Evolutionary conservation across 176 grass and related monocot genomes (phyloP), one percentile per base, ranked within the genome.

Genomic region (Themeda triandra): DNA sequence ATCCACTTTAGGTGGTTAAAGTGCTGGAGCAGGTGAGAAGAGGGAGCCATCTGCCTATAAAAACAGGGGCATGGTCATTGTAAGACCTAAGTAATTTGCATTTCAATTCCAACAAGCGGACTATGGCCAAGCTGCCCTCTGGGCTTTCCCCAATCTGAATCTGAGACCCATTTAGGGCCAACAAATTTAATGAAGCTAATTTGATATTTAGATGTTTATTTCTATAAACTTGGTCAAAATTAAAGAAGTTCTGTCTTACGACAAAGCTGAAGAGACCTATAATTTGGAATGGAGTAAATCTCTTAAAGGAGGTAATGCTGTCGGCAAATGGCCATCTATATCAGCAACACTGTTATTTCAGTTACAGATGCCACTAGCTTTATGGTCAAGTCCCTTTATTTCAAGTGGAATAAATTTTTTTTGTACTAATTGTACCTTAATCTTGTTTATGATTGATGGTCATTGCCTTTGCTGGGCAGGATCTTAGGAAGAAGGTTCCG

Each of bases 401-500:
- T 54, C 27, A 45, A 68, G 30, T 76, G 56, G 6, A 23, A 12
- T 23, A 54, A 54, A 41, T 80, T n/a, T 40, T 18, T n/a, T 66
- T 54, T 74, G 14, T 86, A 41, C 36, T 66, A 67, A 13, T n/a
- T 58, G 25, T 66, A 10, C 37, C 54, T 69, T 28, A 21, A n/a
- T 25, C 42, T 58, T 32, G 68, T 84, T 77, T 24, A 63, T 80
- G 14, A 49, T 54, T 41, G 8, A 62, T 86, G 23, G 31, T 44
- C 13, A 19, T 66, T 90, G 28, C 59, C 75, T 44, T 83, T 78
- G 25, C 35, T 87, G 75, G 80, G 17, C 91, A 95, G 96, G 89
- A 98, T 77, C 87, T 93, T 73, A 81, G 75, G 35, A 92, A 91
- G 41, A 95, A 92, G 78, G 79, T 86, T 74, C 87, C 91, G 23